Evolutionary conservation across 1,284 basidiomycete species (phyloP).

Genomic region (Meira miltonrushii): DNA sequence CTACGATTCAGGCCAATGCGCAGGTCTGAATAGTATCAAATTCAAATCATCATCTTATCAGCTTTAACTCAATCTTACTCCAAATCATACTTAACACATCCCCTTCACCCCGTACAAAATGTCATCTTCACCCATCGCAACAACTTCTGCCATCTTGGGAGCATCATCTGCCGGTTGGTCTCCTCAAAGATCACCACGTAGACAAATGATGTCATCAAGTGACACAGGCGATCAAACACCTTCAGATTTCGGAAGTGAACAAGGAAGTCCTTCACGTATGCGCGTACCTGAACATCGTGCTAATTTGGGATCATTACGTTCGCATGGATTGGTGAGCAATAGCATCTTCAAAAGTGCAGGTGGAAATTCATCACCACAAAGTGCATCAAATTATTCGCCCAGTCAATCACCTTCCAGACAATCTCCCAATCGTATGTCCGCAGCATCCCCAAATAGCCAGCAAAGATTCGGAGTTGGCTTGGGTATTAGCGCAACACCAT

Average conservation of each 20-base stretch:
- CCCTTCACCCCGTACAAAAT: not conserved
- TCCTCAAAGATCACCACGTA: constrained; percentile 18
- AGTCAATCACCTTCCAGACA: constrained; percentile 1
- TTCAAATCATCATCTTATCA: no score
- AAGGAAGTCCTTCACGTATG: constrained; percentile 18
- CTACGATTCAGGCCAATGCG: no score
- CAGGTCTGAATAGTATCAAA: no score
- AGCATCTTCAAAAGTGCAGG: constrained; percentile 33
- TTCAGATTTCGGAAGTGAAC: not conserved
- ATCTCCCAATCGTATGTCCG: not conserved
- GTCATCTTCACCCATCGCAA: constrained; percentile 22
- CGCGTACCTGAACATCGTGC: constrained; percentile 24
- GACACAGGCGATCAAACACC: not conserved
- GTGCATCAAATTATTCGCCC: not conserved
- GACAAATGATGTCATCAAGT: constrained; percentile 4
- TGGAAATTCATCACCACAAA: constrained; percentile 12
- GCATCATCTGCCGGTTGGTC: constrained; percentile 43
- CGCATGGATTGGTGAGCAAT: constrained; percentile 42
- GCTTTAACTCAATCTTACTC: no score
- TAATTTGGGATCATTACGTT: constrained; percentile 25
- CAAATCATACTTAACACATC: not conserved
- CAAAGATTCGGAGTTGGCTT: constrained; percentile 23
- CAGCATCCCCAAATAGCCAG: not conserved
- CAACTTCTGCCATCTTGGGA: constrained; percentile 37
- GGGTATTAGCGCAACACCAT: constrained; percentile 30